phyloP scores from a whole-genome alignment of 371 early-diverging fungal species.

The Catenaria anguillulae region DNA sequence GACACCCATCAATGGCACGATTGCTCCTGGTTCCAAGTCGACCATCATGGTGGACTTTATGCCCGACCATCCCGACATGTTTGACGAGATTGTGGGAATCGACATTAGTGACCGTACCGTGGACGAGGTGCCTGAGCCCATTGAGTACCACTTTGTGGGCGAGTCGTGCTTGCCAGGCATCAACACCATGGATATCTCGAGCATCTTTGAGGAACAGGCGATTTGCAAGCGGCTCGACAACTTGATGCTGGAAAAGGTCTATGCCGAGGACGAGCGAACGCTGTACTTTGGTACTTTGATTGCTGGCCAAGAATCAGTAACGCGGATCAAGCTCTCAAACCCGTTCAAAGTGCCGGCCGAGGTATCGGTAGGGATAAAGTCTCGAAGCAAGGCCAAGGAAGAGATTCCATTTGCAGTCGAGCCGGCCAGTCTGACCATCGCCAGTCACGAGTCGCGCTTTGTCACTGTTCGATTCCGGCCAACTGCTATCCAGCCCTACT shows the following conservation, averaged over 20 bases:
- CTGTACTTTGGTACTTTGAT: slow-evolving; percentile 37
- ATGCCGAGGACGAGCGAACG: slow-evolving; percentile 35
- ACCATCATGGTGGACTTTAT: slow-evolving; percentile 39
- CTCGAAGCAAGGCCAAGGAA: slow-evolving; percentile 30
- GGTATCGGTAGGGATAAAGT: slow-evolving; percentile 23
- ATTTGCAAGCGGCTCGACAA: slow-evolving; percentile 35
- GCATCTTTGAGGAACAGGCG: slow-evolving; percentile 40
- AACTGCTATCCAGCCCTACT: slow-evolving; percentile 31
- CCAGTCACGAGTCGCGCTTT: slow-evolving; percentile 34
- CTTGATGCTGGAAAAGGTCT: slow-evolving; percentile 24
- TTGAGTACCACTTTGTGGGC: slow-evolving; percentile 34
- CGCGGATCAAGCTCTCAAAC: slow-evolving; percentile 37
- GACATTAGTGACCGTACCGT: slow-evolving; percentile 34
- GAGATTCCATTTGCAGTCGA: slow-evolving; percentile 41
- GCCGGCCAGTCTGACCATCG: slow-evolving; percentile 30
- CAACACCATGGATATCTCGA: slow-evolving; percentile 29
- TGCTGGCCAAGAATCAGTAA: slow-evolving; percentile 29
- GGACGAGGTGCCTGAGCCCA: slow-evolving; percentile 22
- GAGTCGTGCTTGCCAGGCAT: slow-evolving; percentile 41
- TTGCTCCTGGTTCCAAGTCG: slow-evolving; percentile 30
- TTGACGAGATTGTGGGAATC: slow-evolving; percentile 35
- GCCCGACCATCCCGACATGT: slow-evolving; percentile 30
- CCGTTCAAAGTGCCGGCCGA: slow-evolving; percentile 40
- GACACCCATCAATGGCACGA: slow-evolving; percentile 29
- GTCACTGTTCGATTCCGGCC: slow-evolving; percentile 34